phyloP scores from a whole-genome alignment of 106 monocot species.

The Agapanthus africanus region DNA sequence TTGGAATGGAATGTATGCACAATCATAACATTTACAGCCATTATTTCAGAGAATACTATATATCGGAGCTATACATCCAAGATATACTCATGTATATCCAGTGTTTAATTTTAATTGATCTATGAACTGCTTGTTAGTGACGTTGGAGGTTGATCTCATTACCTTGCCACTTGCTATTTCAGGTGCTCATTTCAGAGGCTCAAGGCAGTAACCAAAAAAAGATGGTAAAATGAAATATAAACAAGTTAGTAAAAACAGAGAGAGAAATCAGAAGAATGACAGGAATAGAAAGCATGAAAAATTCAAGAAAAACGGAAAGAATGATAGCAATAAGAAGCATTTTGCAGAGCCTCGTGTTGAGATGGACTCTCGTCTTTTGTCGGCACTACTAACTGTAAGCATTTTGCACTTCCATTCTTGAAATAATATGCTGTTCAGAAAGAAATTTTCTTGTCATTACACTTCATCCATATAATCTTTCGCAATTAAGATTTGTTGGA shows the following conservation, averaged over 20 bases:
- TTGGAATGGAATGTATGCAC: too few species aligned
- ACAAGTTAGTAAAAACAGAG: conserved; percentile 19
- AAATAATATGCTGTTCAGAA: background rate
- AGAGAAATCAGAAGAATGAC: conserved; percentile 19
- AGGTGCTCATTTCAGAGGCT: conserved; percentile 70
- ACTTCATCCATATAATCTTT: background rate
- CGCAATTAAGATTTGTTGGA: background rate
- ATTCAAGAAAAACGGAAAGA: conserved; percentile 15
- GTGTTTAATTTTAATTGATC: background rate
- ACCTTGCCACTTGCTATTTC: conserved; percentile 10
- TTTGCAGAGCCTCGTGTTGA: conserved; percentile 45
- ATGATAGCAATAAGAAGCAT: conserved; percentile 22
- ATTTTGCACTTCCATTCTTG: background rate
- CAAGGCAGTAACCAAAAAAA: too few species aligned
- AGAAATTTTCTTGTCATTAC: background rate
- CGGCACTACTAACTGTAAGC: conserved; percentile 78
- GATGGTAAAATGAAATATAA: conserved; percentile 27
- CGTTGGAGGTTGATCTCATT: background rate
- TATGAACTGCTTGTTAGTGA: too few species aligned
- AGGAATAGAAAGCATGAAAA: conserved; percentile 25
- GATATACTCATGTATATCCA: too few species aligned
- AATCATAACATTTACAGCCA: too few species aligned
- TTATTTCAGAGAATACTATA: too few species aligned
- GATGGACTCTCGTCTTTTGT: conserved; percentile 89
- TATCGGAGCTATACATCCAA: too few species aligned